Conservation (phyloP, 2,329 filamentous ascomycete genomes). For the Fusarium penzigii region DNA sequence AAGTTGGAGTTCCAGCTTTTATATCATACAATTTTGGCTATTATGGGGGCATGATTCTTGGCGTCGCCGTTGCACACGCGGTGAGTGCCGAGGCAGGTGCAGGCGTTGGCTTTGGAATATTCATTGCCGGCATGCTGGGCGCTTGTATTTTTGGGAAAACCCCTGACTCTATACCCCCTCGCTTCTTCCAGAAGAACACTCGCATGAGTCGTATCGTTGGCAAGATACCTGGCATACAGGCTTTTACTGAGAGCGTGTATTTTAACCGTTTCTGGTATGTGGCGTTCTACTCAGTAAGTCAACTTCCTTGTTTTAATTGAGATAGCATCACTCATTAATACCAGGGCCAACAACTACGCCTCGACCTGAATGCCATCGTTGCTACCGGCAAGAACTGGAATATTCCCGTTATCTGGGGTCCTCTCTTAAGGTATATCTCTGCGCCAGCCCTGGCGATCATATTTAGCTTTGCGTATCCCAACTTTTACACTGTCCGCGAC, state of each 20-base stretch:
- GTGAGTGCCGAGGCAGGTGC: conserved; percentile 47
- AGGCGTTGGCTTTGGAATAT: conserved; percentile 55
- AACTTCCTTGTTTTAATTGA: neutral
- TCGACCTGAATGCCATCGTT: conserved; percentile 56
- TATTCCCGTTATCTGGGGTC: conserved; percentile 52
- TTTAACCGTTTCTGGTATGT: conserved; percentile 52
- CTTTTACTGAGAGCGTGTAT: conserved; percentile 42
- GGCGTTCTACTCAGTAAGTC: conserved; percentile 56
- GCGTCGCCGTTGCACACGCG: conserved; percentile 51
- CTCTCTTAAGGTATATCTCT: conserved; percentile 51
- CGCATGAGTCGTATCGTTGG: conserved; percentile 38
- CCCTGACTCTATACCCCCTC: conserved; percentile 39
- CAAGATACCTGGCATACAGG: conserved; percentile 4
- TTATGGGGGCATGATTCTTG: conserved; percentile 53
- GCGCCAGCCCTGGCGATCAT: conserved; percentile 53
- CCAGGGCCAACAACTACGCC: conserved; percentile 56
- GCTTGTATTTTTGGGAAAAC: conserved; percentile 43
- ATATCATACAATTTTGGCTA: conserved; percentile 51
- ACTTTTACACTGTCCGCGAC: conserved; percentile 48
- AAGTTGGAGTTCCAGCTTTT: conserved; percentile 47
- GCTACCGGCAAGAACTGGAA: conserved; percentile 57
- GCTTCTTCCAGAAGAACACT: conserved; percentile 40
- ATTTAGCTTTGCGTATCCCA: conserved; percentile 52
- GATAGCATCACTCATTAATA: conserved; percentile 3
- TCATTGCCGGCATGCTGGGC: conserved; percentile 40